Evolutionary conservation across 768 basidiomycete genomes (phyloP).

Genomic region (Russula sp.): DNA sequence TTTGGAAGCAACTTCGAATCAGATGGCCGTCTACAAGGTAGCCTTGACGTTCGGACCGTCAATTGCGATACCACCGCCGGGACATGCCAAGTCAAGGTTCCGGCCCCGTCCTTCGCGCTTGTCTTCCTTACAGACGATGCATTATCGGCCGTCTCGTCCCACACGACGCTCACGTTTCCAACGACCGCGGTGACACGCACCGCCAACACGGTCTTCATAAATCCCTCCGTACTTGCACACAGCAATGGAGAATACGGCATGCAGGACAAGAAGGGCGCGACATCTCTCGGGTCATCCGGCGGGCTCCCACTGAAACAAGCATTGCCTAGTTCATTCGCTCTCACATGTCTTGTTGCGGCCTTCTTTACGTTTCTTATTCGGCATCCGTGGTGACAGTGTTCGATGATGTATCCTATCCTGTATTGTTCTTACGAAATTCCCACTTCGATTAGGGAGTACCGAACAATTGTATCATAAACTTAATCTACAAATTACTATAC

Average conservation of each 20-base stretch:
- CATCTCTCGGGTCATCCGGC: constrained; percentile 21
- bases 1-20: constrained; percentile 55
- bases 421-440: not conserved
- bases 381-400: not conserved
- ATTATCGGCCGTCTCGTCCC: constrained; percentile 32
- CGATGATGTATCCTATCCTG: not conserved
- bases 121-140: constrained; percentile 56
- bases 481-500: not conserved
- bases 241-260: constrained; percentile 51
- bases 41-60: constrained; percentile 50
- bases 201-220: constrained; percentile 51
- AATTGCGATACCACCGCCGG: constrained; percentile 49
- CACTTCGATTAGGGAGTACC: not conserved
- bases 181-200: constrained; percentile 53
- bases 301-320: not conserved
- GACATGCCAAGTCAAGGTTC: constrained; percentile 54
- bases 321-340: not conserved
- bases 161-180: constrained; percentile 40
- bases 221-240: constrained; percentile 49
- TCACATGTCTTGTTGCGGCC: not conserved
- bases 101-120: constrained; percentile 68
- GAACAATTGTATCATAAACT: not conserved
- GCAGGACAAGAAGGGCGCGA: constrained; percentile 33
- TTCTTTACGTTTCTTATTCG: not conserved
- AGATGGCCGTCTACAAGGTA: constrained; percentile 61